phyloP scores from a whole-genome alignment of 345 rosid genomes.

The Gossypium raimondii region DNA sequence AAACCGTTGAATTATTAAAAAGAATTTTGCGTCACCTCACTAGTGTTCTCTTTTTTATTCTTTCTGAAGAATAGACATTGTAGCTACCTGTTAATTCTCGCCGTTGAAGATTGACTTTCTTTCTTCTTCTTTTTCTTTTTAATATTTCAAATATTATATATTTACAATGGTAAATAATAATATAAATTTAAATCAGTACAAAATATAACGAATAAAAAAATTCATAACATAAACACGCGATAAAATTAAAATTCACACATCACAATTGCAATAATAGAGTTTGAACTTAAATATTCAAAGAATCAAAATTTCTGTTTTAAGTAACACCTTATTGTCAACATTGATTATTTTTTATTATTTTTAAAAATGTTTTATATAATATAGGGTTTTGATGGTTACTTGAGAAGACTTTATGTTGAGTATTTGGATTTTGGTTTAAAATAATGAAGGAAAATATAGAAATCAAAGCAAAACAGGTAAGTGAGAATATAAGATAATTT shows the following conservation, averaged over 20 bases:
- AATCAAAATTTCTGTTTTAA: accelerated
- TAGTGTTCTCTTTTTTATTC: not conserved
- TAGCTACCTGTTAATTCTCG: not conserved
- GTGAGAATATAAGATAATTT: not conserved
- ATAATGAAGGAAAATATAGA: not conserved
- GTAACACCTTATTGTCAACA: no score
- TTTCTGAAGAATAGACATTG: not conserved
- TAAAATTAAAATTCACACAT: no score
- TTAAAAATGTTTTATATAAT: no score
- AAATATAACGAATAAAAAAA: no score
- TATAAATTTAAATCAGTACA: no score
- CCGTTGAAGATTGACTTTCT: not conserved
- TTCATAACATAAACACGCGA: no score
- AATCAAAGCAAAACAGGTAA: not conserved
- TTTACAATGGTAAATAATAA: no score
- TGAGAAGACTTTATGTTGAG: not conserved
- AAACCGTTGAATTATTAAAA: not conserved
- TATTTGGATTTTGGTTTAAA: not conserved
- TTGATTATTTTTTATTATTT: no score
- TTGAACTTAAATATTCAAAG: no score
- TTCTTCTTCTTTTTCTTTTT: accelerated
- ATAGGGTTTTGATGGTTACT: not conserved
- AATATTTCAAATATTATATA: no score
- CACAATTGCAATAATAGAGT: no score
- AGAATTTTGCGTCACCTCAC: not conserved